Evolutionary conservation across 164 flowering plant genomes (phyloP), one percentile per base, ranked within the genome.

Genomic region (Macadamia integrifolia): DNA sequence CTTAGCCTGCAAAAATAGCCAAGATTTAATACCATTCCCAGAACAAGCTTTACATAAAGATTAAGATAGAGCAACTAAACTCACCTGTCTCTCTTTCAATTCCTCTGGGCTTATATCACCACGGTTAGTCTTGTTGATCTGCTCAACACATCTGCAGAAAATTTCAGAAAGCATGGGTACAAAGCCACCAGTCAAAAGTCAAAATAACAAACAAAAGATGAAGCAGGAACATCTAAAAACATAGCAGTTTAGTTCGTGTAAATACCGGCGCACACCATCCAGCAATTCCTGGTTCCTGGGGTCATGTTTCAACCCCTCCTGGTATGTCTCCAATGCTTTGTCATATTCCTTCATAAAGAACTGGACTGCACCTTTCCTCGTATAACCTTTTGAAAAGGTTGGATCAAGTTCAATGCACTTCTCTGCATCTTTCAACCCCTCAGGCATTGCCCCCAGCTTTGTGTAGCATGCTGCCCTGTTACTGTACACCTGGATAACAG

Each of bases 371-470:
- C 96, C 97, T 75, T 95, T 95, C 64, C 99, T 79, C 5, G 86
- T 92, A 61, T 92, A 95, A 28, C 99, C 99, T 75, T 91, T 95
- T 1, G 92, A 31, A 71, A 95, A 95, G 32, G 94, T 84, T 64
- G 99, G 98, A 76, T 95, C 98, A 32, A 95, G 90, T 71, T 95
- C 99, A 73, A 95, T 88, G 79, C 99, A 95, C 76, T 91, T 95
- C 76, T 95, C 99, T 3, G 99, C 96, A 80, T 95, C 99, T 71
- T 90, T 95, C 66, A 92, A 65, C 28, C 90, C 98, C 77, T 95
- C 99, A 0, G 99, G 99, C 81, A 92, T 46, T 1, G 99, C 99
- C 42, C 87, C 93, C 67, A 92, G 77, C 70, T 95, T 92, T 14
- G 99, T 95, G 80, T 95, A 92, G 75, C 93, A 88, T 30, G 97